A percentile compares a stretch with the other conserved stretches of the same genome.
Evolutionary conservation across 2,329 filamentous ascomycete genomes (phyloP).

Genomic region (Ophiostoma sp.): DNA sequence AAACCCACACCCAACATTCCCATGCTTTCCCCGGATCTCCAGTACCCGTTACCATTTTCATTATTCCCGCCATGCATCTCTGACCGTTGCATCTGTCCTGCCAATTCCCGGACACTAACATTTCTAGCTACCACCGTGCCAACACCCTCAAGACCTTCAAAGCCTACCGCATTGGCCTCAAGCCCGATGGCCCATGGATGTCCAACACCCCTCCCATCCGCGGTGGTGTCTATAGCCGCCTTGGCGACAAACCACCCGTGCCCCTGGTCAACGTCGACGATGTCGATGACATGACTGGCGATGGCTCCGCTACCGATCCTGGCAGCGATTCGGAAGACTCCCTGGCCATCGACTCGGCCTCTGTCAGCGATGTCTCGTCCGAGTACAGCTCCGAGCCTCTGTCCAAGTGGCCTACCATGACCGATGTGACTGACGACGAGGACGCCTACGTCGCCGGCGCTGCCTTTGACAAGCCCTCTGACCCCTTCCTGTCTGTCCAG

Average conservation of each 20-base stretch:
- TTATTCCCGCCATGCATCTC: not conserved
- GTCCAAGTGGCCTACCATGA: not conserved
- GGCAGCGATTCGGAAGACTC: constrained; percentile 20
- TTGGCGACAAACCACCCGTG: constrained; percentile 10
- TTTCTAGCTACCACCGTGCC: constrained; percentile 51
- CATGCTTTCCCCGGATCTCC: constrained; percentile 18
- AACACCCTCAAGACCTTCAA: constrained; percentile 52
- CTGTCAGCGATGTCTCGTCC: constrained; percentile 19
- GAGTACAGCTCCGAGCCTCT: constrained; percentile 15
- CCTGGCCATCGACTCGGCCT: constrained; percentile 7
- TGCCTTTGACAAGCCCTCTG: not conserved
- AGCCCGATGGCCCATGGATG: constrained; percentile 47
- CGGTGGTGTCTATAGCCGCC: constrained; percentile 24
- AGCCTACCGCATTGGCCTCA: constrained; percentile 55
- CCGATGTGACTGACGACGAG: constrained; percentile 1
- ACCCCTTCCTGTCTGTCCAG: constrained; percentile 17
- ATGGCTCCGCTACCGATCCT: constrained; percentile 14
- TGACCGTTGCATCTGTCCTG: not conserved
- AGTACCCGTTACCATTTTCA: not conserved
- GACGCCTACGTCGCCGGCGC: not conserved
- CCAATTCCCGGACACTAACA: not conserved
- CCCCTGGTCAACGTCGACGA: constrained; percentile 15
- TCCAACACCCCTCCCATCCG: constrained; percentile 53
- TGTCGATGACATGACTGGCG: not conserved
- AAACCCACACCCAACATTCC: not conserved